These are phyloP conservation scores for Apiosordaria backusii DNA, from an alignment of 495 filamentous ascomycete species.

Conservation along the genomic window DNA sequence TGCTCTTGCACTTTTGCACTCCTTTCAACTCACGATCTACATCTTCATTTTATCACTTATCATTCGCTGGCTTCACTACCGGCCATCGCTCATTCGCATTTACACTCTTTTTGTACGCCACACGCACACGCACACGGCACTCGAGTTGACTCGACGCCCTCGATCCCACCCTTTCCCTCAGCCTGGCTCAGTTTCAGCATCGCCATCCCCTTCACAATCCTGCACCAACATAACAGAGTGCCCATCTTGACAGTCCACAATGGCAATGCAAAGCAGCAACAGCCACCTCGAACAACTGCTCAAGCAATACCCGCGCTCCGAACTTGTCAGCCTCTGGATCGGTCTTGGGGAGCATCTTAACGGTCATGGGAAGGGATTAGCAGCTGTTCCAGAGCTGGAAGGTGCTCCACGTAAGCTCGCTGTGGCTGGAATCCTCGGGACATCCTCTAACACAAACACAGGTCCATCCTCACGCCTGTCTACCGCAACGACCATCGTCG, in stretches of 20 bases:
- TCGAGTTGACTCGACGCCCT: neutral
- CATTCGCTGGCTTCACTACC: neutral
- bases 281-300: neutral
- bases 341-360: neutral
- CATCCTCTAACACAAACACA: neutral
- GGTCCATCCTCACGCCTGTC: neutral
- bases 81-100: neutral
- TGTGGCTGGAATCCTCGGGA: neutral
- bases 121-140: neutral
- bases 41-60: neutral
- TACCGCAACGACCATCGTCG: neutral
- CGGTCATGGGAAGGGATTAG: neutral
- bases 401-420: neutral
- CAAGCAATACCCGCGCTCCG: neutral
- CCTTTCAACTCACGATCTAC: neutral
- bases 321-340: neutral
- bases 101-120: neutral
- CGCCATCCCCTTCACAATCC: neutral
- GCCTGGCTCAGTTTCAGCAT: neutral
- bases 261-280: neutral
- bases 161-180: neutral
- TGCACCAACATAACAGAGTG: neutral
- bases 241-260: neutral
- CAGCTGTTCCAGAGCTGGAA: neutral
- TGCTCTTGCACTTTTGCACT: neutral